Evolutionary conservation across 768 basidiomycete species (phyloP).

Genomic region (Agaricus blazei): DNA sequence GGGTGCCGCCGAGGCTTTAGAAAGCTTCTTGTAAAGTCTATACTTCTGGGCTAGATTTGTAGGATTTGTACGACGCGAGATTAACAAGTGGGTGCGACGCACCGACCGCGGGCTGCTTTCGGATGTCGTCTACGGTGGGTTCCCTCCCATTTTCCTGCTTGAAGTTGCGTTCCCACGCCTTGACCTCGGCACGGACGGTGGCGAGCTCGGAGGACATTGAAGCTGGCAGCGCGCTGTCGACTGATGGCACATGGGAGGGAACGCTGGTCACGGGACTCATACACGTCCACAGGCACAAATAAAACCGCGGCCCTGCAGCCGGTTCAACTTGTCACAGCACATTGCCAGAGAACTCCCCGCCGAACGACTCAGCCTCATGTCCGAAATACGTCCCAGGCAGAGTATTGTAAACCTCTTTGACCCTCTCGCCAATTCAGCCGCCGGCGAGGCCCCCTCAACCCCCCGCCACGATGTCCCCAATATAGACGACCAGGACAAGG

Average conservation of each 20-base stretch:
- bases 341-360: neutral
- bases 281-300: constrained; percentile 38
- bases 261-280: constrained; percentile 2
- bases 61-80: constrained; percentile 13
- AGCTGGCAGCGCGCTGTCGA: constrained; percentile 7
- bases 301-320: constrained; percentile 12
- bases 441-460: constrained; percentile 12
- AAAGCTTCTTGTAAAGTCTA: constrained; percentile 74
- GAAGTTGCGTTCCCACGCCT: constrained; percentile 74
- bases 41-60: constrained; percentile 62
- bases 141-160: constrained; percentile 47
- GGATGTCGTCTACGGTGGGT: constrained; percentile 70
- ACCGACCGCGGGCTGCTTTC: constrained; percentile 58
- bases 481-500: constrained; percentile 34
- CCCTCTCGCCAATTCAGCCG: constrained; percentile 30
- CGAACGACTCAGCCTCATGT: constrained; percentile 9
- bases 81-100: constrained; percentile 18
- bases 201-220: constrained; percentile 39
- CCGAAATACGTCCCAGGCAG: constrained; percentile 34
- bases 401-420: constrained; percentile 50
- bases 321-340: constrained; percentile 18
- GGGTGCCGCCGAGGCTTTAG: constrained; percentile 34
- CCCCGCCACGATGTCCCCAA: constrained; percentile 22
- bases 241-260: constrained; percentile 10
- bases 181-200: constrained; percentile 62